Evolutionary conservation across 2,329 filamentous ascomycete species (phyloP).

Genomic region (Diaporthe vaccinii): DNA sequence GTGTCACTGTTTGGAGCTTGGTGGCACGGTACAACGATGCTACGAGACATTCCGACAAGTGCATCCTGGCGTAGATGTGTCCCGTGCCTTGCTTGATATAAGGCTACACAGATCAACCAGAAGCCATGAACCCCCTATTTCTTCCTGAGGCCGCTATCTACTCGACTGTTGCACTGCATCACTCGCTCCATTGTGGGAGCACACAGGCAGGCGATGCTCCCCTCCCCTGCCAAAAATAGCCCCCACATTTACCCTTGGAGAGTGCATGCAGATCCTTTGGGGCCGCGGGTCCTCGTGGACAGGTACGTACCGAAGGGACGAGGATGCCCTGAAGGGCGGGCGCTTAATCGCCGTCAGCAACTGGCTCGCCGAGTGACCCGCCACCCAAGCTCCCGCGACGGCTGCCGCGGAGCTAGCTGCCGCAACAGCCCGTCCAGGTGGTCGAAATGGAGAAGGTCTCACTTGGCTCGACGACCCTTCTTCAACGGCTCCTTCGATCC

Average conservation of each 20-base stretch:
- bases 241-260: slow-evolving; percentile 31
- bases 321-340: slow-evolving; percentile 7
- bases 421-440: background rate
- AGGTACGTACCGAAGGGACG: slow-evolving; percentile 4
- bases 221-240: slow-evolving; percentile 35
- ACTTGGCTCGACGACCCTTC: background rate
- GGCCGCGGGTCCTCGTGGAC: background rate
- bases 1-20: background rate
- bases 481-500: background rate
- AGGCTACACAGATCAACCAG: background rate
- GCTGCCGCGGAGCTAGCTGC: slow-evolving; percentile 7
- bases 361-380: slow-evolving; percentile 24
- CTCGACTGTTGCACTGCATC: background rate
- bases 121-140: background rate
- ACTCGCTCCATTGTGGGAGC: background rate
- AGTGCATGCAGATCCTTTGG: slow-evolving; percentile 27
- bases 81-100: background rate
- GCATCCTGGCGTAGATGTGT: background rate
- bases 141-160: background rate
- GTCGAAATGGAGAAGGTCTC: background rate
- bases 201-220: background rate
- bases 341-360: slow-evolving; percentile 38
- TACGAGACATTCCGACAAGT: background rate
- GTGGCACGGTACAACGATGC: background rate
- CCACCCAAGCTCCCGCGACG: slow-evolving; percentile 25